A percentile compares a stretch with the other conserved stretches of the same genome.
Evolutionary conservation across 2,329 filamentous ascomycete genomes (phyloP).

Genomic region (Pestalotiopsis sp.): DNA sequence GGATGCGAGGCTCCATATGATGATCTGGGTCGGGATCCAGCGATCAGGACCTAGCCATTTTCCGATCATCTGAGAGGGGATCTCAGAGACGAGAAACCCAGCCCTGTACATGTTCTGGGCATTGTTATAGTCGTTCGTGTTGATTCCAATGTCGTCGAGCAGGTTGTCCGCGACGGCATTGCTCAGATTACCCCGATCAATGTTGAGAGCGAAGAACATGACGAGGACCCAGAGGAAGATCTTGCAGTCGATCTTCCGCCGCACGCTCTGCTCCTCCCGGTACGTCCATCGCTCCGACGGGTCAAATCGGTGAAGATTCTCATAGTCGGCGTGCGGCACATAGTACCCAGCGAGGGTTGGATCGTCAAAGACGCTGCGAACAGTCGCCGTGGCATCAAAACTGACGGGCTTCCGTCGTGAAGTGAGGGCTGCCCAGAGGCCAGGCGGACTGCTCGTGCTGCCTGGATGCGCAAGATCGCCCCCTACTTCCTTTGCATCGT

Average conservation of each 20-base stretch:
- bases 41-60: conserved; percentile 29
- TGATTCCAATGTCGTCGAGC: conserved; percentile 26
- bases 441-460: not conserved
- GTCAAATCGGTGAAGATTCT: conserved; percentile 36
- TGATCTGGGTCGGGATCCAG: conserved; percentile 29
- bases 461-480: not conserved
- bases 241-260: conserved; percentile 37
- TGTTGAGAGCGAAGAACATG: conserved; percentile 26
- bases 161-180: conserved; percentile 38
- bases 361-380: conserved; percentile 2
- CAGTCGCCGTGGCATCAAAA: not conserved
- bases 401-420: not conserved
- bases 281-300: conserved; percentile 36
- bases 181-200: conserved; percentile 23
- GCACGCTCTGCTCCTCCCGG: conserved; percentile 34
- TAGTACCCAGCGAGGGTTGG: not conserved
- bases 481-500: not conserved
- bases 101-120: conserved; percentile 31
- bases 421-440: not conserved
- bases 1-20: conserved; percentile 25
- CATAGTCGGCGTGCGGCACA: conserved; percentile 32
- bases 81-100: conserved; percentile 21
- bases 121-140: conserved; percentile 24
- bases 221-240: conserved; percentile 36
- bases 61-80: conserved; percentile 25